phyloP scores from a whole-genome alignment of 495 filamentous ascomycete species.

The Penicillium nucicola region DNA sequence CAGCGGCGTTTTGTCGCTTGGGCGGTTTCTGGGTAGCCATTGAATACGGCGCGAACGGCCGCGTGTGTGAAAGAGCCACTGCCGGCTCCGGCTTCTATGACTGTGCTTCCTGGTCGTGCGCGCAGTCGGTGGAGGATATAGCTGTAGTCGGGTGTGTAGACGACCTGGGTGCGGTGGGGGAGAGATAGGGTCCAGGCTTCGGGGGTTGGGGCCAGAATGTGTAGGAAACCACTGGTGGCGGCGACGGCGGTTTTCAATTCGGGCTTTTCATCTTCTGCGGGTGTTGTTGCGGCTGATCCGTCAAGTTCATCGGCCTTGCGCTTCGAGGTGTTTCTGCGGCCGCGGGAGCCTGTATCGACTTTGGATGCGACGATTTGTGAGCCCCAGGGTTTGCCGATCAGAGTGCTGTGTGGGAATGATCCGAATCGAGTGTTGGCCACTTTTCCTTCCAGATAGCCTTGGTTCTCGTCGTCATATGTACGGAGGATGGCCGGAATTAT shows the following conservation, averaged over 20 bases:
- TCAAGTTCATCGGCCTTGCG: conserved; percentile 51
- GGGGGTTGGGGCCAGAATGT: conserved; percentile 86
- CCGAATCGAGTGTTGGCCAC: conserved; percentile 93
- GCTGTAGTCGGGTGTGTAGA: conserved; percentile 96
- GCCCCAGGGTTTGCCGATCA: conserved; percentile 82
- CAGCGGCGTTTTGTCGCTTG: conserved; percentile 26
- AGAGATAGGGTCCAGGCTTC: conserved; percentile 89
- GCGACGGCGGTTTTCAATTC: conserved; percentile 43
- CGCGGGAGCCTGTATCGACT: conserved; percentile 82
- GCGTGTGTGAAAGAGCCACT: conserved; percentile 97
- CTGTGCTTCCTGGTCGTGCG: conserved; percentile 69
- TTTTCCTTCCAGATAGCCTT: conserved; percentile 75
- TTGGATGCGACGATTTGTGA: conserved; percentile 85
- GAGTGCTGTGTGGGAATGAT: conserved; percentile 86
- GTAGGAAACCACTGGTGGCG: conserved; percentile 80
- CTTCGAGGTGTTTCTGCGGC: conserved; percentile 49
- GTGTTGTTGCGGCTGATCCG: conserved; percentile 20
- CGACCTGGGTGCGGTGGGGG: conserved; percentile 93
- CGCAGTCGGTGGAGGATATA: conserved; percentile 87
- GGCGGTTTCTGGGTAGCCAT: conserved; percentile 58
- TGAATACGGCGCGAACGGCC: conserved; percentile 81
- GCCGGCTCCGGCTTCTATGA: conserved; percentile 93
- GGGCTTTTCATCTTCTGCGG: conserved; percentile 21
- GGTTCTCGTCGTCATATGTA: conserved; percentile 53
- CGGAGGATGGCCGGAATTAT: conserved; percentile 71